Evolutionary conservation across 208 protist genomes (phyloP), one percentile per base, ranked within the genome.

Genomic region (Porcisia deanei): DNA sequence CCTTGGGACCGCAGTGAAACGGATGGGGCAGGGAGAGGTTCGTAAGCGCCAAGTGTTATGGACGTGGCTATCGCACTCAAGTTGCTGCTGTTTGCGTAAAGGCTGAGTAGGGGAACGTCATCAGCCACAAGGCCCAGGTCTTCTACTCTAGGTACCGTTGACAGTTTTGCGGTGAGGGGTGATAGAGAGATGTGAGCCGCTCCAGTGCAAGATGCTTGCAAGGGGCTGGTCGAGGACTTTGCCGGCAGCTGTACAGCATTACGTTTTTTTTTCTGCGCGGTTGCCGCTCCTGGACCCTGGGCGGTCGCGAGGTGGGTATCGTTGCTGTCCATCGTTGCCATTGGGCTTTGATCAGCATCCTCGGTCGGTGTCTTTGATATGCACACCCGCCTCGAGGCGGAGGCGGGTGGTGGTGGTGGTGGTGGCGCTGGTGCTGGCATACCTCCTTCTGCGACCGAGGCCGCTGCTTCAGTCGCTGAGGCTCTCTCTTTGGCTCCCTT

Each of bases 71-170:
- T 37, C 16, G 25, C 66, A 30, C 47, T 43, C 47, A 57, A 18
- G 66, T 71, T 9, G 8, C 47, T 41, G 47, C 47, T 30, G 66
- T n/a, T 12, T 16, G 47, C n/a, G 25, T 55, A 71, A 22, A 71
- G 66, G 25, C 25, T 18, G 16, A 12, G 54, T 22, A 71, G 66
- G 47, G 66, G 66, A 43, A 71, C 16, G 66, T 71, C 66, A 52
- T 25, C 63, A 10, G 5, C 63, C 63, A 67, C 14, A 3, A 34
- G 20, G 9, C 6, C 41, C 63, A 16, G 18, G 18, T 34, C 63
- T 52, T 37, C 43, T 53, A 9, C 10, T 16, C 47, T 5, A n/a
- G 12, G 30, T 20, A 10, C 4, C 49, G 45, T 2, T 20, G 66
- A 43, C 43, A 14, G 47, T 16, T 57, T 71, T 49, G 66, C 9